Evolutionary conservation across 257 asterid genomes (phyloP).

Genomic region (Solanum medicagineum): DNA sequence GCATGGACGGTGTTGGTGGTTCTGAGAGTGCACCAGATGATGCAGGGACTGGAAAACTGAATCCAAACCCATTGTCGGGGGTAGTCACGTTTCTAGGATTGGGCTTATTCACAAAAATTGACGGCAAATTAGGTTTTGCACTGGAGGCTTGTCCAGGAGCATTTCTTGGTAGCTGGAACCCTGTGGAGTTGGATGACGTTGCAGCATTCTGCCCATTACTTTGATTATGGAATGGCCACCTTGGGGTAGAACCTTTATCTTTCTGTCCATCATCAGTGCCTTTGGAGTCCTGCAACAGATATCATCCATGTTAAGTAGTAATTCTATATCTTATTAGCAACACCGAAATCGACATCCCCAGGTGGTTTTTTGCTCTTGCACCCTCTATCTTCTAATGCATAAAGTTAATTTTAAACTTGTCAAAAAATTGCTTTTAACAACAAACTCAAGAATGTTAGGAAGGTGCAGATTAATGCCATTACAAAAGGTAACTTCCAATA

Average conservation of each 20-base stretch:
- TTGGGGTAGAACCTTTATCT: slow-evolving; percentile 8
- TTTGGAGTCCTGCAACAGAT: slow-evolving; percentile 25
- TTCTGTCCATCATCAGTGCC: slow-evolving; percentile 10
- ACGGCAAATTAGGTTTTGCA: slow-evolving; percentile 38
- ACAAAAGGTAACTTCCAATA: not conserved
- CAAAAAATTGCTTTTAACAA: not conserved
- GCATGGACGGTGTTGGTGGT: slow-evolving; percentile 84
- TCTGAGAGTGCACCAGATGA: slow-evolving; percentile 49
- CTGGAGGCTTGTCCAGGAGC: slow-evolving; percentile 13
- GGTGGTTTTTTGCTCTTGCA: not conserved
- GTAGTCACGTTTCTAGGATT: slow-evolving; percentile 9
- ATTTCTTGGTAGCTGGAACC: slow-evolving; percentile 25
- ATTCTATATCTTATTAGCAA: not conserved
- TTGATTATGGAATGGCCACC: slow-evolving; percentile 11
- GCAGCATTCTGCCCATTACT: slow-evolving; percentile 31
- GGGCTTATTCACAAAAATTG: slow-evolving; percentile 38
- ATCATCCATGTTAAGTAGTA: not conserved
- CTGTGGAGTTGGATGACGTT: slow-evolving; percentile 5
- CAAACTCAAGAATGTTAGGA: not conserved
- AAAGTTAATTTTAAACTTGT: not conserved
- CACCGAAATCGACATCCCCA: not conserved
- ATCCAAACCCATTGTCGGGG: slow-evolving; percentile 44
- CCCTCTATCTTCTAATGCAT: not conserved
- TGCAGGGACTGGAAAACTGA: slow-evolving; percentile 63
- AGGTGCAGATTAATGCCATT: not conserved